Base-by-base conservation (phyloP, 1,284 basidiomycete species). In the Rhodotorula sp. region DNA sequence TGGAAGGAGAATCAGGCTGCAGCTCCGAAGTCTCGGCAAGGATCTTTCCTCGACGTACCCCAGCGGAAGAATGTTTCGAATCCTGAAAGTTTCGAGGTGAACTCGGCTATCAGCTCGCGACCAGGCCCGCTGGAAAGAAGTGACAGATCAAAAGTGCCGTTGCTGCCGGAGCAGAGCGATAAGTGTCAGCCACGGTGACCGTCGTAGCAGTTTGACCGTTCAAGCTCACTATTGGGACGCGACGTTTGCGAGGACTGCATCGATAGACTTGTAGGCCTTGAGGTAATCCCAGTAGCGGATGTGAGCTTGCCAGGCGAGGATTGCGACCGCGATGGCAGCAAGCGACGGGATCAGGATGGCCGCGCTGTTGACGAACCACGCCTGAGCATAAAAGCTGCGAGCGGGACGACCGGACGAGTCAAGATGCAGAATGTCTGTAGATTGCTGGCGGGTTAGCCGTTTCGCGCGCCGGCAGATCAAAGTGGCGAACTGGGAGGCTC, bases 1-100 rank as follows among this genome's bases (percentile, higher is more conserved):
- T 23, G 5, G 21, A 57, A 29, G 10, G 21, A 43, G 58, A 15
- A 16, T 20, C 10, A 34, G 23, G 20, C 18, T 7, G 57, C 23
- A 12, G 46, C 10, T 26, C 18, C 8, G 26, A 43, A 16, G 64
- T 65, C 6, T 46, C 61, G 58, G 59, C 21, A 6, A 5, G 29
- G 8, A 6, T 12, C 39, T 43, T 43, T 14, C 12, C 8, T 43
- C 15, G 10, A 31, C 68, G 21, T 29, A 70, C 68, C 58, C 61
- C 67, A 68, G 5, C 70, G 64, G 57, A 72, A 72, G 26, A 23
- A 71, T 58, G 47, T n/a, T 8, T 67, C 67, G 20, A 72, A 72
- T 0, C 49, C 48, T 3, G 39, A 10, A 5, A 72, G 52, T 14
- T 63, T 51, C n/a, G 0, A 39, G 7, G 62, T 31, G 34, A 72